Evolutionary conservation across 1,284 basidiomycete genomes (phyloP), one percentile per base, ranked within the genome.

Genomic region (Fomitopsis pinicola): DNA sequence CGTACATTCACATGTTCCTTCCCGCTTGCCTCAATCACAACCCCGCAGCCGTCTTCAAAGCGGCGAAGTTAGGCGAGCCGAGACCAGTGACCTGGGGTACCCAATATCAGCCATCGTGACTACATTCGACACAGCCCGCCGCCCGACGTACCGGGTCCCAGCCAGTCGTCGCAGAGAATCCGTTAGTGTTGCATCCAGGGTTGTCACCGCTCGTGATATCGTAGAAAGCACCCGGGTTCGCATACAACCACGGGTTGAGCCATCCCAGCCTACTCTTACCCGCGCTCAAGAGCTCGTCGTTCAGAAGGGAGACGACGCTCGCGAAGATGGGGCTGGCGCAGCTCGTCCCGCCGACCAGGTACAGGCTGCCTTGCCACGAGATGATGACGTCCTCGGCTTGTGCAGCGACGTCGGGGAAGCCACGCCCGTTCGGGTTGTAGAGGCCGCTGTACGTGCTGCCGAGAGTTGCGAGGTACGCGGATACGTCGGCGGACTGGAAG

Each of bases 241-340:
- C 45, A 57, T 68, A 80, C 59, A 77, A 66, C 66, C 78, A 75
- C 1, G 82, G 81, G 72, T 83, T 82, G 28, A 83, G 60, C 74
- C 80, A 83, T 10, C 82, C 82, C 1, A 83, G 72, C 30, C 72
- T 64, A n/a, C 68, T 65, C 68, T 81, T 80, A 26, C 82, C 81
- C 3, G 69, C 62, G 0, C 73, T 68, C 38, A 80, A 64, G 17
- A 79, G 77, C 19, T 74, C 72, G 65, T 85, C 84, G 69, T 86
- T 87, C 15, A 87, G 66, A 69, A 86, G 74, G 0, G 82, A 75
- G 55, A 88, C 71, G 58, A 87, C 74, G 15, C 78, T 73, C 12
- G 80, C 80, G 59, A 85, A 76, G 15, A 81, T 78, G 1, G 86
- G 86, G n/a, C 79, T 71, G 7, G 84, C 77, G 28, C 68, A 77